Evolutionary conservation across 495 filamentous ascomycete species (phyloP), one percentile per base, ranked within the genome.

Genomic region (Stereocaulon alpinum): DNA sequence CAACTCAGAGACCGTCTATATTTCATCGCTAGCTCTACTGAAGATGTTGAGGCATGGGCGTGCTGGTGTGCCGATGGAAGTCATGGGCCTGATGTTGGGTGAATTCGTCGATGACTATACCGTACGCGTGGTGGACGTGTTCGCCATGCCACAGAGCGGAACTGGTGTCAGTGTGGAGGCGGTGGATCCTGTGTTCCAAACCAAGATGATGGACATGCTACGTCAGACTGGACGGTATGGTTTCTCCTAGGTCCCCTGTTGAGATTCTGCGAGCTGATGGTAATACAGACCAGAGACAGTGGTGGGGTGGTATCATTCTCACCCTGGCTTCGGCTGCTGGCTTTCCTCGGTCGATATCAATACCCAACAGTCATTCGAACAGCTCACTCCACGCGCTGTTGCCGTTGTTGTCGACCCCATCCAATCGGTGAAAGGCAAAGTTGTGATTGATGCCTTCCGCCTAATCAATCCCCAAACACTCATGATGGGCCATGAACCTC

Each of bases 181-280:
- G 50, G 94, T 98, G 62, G 93, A 98, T 71, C 88, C 90, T 27
- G 94, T 97, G 15, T 98, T 98, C 71, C 93, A 98, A 76, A 94
- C 87, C 63, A 97, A 96, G 78, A 98, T 98, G 93, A 97, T 98
- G 94, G 93, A 98, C 71, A 96, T 97, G 91, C 78, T 98, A 63
- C 80, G 86, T 66, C 93, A 98, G 77, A 98, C 93, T 17, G 93
- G 92, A 72, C 54, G 65, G 51, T 58, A 62, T 29, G 15, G 30
- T n/a, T 15, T 22, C 17, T 22, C 4, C 27, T 6, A 12, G 6
- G 10, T 40, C n/a, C 2, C 14, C 29, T 22, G 5, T 14, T 20
- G 12, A 43, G 40, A 15, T 30, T 24, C 14, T n/a, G 15, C 17
- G n/a, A 49, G n/a, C 56, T 63, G 49, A 40, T 18, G 3, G 20